Percentiles rank a stretch among this genome's conserved stretches.
These are phyloP conservation scores for Aphanomyces cochlioides DNA, from an alignment of 352 stramenopile species.

Conservation along the genomic window DNA sequence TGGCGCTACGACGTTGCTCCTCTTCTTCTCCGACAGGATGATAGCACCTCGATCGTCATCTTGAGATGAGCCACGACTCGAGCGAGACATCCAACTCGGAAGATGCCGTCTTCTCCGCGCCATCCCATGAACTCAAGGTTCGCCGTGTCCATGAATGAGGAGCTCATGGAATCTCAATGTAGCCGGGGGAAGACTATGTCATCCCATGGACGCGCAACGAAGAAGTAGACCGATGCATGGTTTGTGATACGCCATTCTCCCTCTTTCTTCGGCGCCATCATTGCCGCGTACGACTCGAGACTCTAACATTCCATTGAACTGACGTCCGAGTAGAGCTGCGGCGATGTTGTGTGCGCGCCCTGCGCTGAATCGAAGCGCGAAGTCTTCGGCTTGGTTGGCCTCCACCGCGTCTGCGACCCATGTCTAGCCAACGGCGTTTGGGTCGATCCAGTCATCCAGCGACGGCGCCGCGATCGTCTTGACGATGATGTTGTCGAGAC, in stretches of 20 bases:
- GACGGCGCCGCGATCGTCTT: background rate
- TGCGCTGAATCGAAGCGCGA: slow-evolving; percentile 12
- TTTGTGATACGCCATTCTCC: slow-evolving; percentile 11
- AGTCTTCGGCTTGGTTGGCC: slow-evolving; percentile 19
- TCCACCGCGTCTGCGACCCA: slow-evolving; percentile 25
- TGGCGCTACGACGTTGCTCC: too few species aligned
- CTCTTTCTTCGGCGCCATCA: slow-evolving; percentile 28
- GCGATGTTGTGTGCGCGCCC: slow-evolving; percentile 21
- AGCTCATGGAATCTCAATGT: background rate
- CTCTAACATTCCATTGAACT: background rate
- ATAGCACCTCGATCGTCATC: too few species aligned
- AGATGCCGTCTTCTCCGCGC: background rate
- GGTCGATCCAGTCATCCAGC: slow-evolving; percentile 10
- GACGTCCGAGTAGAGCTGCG: slow-evolving; percentile 21
- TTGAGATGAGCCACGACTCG: too few species aligned
- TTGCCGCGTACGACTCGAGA: slow-evolving; percentile 14
- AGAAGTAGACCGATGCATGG: slow-evolving; percentile 19
- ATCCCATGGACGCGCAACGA: slow-evolving; percentile 21
- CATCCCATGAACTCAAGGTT: slow-evolving; percentile 18
- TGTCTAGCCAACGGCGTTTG: slow-evolving; percentile 28
- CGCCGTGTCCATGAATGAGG: background rate
- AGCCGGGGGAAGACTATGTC: slow-evolving; percentile 25
- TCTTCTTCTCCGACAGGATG: too few species aligned
- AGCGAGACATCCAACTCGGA: background rate
- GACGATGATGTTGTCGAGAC: background rate